Percentiles rank a stretch among this genome's conserved stretches.
Conservation (phyloP, 495 filamentous ascomycete species). For the Daldinia decipiens region DNA sequence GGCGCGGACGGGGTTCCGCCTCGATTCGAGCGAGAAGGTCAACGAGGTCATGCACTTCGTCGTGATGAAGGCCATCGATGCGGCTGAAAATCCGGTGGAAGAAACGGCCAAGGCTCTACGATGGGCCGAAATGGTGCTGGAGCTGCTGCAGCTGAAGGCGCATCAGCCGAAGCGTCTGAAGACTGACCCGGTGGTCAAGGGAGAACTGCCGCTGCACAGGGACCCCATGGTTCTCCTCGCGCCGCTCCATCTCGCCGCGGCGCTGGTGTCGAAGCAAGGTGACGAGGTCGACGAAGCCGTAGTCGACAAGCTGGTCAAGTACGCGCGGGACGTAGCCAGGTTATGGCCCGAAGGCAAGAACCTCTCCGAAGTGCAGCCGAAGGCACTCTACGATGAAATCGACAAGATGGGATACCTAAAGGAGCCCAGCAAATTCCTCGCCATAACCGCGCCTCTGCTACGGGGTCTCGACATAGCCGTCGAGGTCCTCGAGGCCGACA, state of each 20-base stretch:
- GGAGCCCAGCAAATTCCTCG: slow-evolving; percentile 40
- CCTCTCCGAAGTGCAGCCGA: slow-evolving; percentile 49
- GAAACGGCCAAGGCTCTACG: slow-evolving; percentile 52
- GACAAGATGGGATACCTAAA: slow-evolving; percentile 45
- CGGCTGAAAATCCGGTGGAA: slow-evolving; percentile 51
- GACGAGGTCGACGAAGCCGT: background rate
- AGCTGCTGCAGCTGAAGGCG: slow-evolving; percentile 60
- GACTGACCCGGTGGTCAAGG: slow-evolving; percentile 6
- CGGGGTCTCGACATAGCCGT: slow-evolving; percentile 55
- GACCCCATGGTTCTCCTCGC: slow-evolving; percentile 54
- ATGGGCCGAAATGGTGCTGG: slow-evolving; percentile 60
- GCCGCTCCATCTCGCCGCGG: slow-evolving; percentile 54
- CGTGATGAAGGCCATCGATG: slow-evolving; percentile 58
- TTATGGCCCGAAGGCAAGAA: slow-evolving; percentile 52
- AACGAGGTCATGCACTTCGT: slow-evolving; percentile 61
- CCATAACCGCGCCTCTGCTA: slow-evolving; percentile 47
- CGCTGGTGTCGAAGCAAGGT: slow-evolving; percentile 30
- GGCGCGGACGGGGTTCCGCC: slow-evolving; percentile 60
- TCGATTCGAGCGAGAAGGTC: slow-evolving; percentile 56
- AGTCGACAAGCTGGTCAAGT: slow-evolving; percentile 44
- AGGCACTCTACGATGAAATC: slow-evolving; percentile 29
- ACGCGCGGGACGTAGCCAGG: slow-evolving; percentile 49
- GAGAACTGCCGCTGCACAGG: slow-evolving; percentile 42
- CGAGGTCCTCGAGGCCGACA: slow-evolving; percentile 44
- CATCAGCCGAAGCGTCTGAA: slow-evolving; percentile 45